A percentile compares a stretch with the other conserved stretches of the same genome.
Conservation (phyloP, 2,329 filamentous ascomycete genomes). For the Xylariaceae sp. region DNA sequence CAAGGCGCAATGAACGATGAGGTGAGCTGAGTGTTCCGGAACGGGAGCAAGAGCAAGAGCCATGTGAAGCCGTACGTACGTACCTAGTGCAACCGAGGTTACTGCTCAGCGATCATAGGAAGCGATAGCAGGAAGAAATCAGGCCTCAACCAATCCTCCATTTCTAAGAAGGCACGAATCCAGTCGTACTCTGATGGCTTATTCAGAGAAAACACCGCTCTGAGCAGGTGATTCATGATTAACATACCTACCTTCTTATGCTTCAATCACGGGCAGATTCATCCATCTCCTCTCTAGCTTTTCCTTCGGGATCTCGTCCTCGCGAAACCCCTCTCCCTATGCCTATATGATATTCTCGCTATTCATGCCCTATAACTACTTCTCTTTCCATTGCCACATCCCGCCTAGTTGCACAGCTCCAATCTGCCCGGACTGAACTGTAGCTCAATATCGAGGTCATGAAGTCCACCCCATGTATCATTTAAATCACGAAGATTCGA, state of each 20-base stretch:
- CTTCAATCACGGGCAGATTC: neutral
- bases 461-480: conserved; percentile 21
- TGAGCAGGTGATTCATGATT: neutral
- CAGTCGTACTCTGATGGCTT: neutral
- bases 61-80: neutral
- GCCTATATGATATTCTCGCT: conserved; percentile 13
- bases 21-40: neutral
- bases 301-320: neutral
- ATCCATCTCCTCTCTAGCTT: neutral
- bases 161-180: neutral
- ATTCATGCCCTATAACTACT: conserved; percentile 21
- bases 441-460: conserved; percentile 16
- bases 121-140: neutral
- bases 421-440: conserved; percentile 14
- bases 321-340: neutral
- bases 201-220: neutral
- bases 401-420: conserved; percentile 17
- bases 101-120: neutral
- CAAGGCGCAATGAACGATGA: neutral
- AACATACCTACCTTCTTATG: neutral
- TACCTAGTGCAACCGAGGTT: neutral
- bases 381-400: conserved; percentile 10
- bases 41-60: neutral
- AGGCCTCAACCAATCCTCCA: neutral
- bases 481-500: conserved; percentile 16